A percentile compares a stretch with the other conserved stretches of the same genome.
Conservation (phyloP, 306 rosid genomes). For the Cyamopsis tetragonoloba region DNA sequence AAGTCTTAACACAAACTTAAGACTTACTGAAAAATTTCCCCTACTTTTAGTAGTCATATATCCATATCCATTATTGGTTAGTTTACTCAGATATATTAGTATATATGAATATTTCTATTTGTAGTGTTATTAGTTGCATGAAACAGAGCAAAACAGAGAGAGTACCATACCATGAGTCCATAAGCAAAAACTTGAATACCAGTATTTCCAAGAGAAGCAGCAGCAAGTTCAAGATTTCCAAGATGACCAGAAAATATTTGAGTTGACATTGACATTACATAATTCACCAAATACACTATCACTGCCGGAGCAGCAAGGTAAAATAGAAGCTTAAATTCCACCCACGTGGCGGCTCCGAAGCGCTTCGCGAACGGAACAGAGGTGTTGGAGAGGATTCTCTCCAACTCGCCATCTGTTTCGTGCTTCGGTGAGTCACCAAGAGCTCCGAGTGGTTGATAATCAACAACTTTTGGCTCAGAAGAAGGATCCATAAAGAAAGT, state of each 20-base stretch:
- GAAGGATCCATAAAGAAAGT: too few species aligned
- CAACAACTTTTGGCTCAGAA: too few species aligned
- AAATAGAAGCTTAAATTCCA: constrained; percentile 48
- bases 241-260: constrained; percentile 67
- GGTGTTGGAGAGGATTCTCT: constrained; percentile 48
- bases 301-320: constrained; percentile 67
- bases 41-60: too few species aligned
- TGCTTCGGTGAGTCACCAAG: constrained; percentile 14
- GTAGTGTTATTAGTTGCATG: neutral
- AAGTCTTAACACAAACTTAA: too few species aligned
- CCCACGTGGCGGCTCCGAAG: constrained; percentile 40
- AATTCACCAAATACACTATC: constrained; percentile 50
- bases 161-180: constrained; percentile 59
- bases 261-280: constrained; percentile 68
- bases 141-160: neutral
- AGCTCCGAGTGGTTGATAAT: too few species aligned
- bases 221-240: constrained; percentile 70
- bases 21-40: too few species aligned
- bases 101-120: too few species aligned
- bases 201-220: constrained; percentile 69
- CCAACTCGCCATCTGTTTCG: constrained; percentile 42
- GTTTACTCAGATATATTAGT: too few species aligned
- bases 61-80: too few species aligned
- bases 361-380: constrained; percentile 24
- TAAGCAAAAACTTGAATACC: constrained; percentile 75